Conservation (phyloP, 805 yeast genomes). For the Pichia nakasei region DNA sequence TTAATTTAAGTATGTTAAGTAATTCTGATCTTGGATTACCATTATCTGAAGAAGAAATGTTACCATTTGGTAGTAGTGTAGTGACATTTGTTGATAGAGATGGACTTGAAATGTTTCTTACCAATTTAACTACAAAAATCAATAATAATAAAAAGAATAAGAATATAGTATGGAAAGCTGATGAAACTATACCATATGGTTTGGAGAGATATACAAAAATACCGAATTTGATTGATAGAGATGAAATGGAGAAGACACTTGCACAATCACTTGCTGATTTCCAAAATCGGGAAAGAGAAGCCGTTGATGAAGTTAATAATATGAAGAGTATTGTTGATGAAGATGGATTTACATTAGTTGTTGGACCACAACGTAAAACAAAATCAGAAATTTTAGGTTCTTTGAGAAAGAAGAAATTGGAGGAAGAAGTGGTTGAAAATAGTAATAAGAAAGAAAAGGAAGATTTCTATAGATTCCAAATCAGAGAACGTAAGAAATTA, state of each 20-base stretch:
- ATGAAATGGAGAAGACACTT: constrained; percentile 42
- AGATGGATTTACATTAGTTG: constrained; percentile 90
- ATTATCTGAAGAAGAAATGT: constrained; percentile 28
- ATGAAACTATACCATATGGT: neutral
- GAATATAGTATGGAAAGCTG: constrained; percentile 33
- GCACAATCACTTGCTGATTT: constrained; percentile 57
- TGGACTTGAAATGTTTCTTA: constrained; percentile 54
- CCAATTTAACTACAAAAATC: constrained; percentile 45
- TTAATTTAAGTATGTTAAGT: constrained; percentile 51
- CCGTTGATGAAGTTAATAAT: constrained; percentile 43
- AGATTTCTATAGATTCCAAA: constrained; percentile 94
- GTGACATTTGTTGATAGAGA: constrained; percentile 67
- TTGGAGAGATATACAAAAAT: neutral
- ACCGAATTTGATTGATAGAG: neutral
- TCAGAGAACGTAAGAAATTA: constrained; percentile 84
- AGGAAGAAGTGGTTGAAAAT: constrained; percentile 29
- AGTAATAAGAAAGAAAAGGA: constrained; percentile 67
- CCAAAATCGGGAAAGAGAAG: constrained; percentile 59
- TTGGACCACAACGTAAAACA: constrained; percentile 77
- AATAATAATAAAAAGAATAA: neutral
- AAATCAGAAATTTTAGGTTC: constrained; percentile 61
- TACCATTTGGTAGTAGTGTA: constrained; percentile 69
- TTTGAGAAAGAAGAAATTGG: constrained; percentile 20
- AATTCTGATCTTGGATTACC: constrained; percentile 36
- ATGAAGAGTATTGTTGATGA: constrained; percentile 70